Base-by-base conservation (phyloP, 345 rosid genomes). In the Firmiana major region DNA sequence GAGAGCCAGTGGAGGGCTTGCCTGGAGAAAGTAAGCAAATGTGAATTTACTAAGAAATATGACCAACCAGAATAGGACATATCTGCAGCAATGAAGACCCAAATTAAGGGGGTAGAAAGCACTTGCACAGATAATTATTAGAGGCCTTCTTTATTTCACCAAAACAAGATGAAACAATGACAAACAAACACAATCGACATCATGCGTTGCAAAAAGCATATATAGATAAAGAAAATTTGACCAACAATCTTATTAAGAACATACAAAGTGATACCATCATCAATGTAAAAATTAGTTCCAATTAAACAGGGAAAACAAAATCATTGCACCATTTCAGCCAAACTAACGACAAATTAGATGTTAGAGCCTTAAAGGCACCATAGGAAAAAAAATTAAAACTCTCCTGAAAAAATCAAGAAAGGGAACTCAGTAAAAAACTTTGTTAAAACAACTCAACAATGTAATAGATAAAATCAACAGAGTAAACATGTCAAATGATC, bases 11-110 rank as follows among this genome's bases (percentile, higher is more conserved):
- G 2, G 40, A 67, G 40, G 12, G 45, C 97, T 92, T 91, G 81
- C 99, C 97, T 96, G 98, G 85, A 96, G 97, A 87, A 96, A 96
- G 87, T 96, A 96, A 13, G 99, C 89, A 83, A 96, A 96, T 64
- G 89, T 83, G 81, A 93, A 96, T 85, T 93, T 96, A 93, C 97
- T 86, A 22, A 71, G 86, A 80, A 93, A 86, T 83, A 96, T 88
- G 80, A 96, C 86, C 92, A 92, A 73, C 99, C 99, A 96, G 88
- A 80, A 96, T n/a, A 85, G 79, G 81, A 96, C 99, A 85, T 93
- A 96, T 82, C 99, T 96, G 92, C 79, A 88, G 72, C 21, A 62
- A 64, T 22, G 40, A 63, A 26, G 69, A 67, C 60, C 57, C 24
- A 63, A 58, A 68, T 11, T 1, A 26, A 66, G 55, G 51, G 54